Conservation (phyloP, 371 early-diverging fungal genomes). For the Mortierella sp. region DNA sequence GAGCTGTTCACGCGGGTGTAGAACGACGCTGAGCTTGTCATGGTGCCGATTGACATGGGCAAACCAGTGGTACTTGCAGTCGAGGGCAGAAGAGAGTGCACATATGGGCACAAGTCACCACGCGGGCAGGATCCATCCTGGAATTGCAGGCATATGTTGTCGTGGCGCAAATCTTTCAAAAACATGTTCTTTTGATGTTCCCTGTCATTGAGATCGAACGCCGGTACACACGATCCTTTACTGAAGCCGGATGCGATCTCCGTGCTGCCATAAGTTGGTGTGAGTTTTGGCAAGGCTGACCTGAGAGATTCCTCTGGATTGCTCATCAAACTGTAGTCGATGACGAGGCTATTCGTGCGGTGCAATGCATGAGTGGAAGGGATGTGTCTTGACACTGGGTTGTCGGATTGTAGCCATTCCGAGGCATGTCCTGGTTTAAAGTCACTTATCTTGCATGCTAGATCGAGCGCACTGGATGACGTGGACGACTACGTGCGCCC, state of each 20-base stretch:
- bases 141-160: conserved; percentile 60
- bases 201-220: too few relatives aligned
- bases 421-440: conserved; percentile 57
- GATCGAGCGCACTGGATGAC: conserved; percentile 59
- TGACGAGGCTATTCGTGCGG: conserved; percentile 21
- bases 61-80: conserved; percentile 30
- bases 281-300: too few relatives aligned
- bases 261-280: too few relatives aligned
- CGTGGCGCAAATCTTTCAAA: conserved; percentile 25
- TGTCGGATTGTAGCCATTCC: conserved; percentile 61
- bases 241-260: too few relatives aligned
- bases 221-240: too few relatives aligned
- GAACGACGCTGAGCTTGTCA: conserved; percentile 30
- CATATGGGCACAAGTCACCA: conserved; percentile 68
- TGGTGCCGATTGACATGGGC: conserved; percentile 25
- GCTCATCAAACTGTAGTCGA: conserved; percentile 38
- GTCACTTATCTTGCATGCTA: too few relatives aligned
- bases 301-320: too few relatives aligned
- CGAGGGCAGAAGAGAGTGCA: conserved; percentile 53
- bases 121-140: conserved; percentile 69
- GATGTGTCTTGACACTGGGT: conserved; percentile 18
- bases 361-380: too few relatives aligned
- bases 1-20: conserved; percentile 43
- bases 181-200: too few relatives aligned
- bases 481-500: conserved; percentile 14